A percentile compares a stretch with the other conserved stretches of the same genome.
Conservation (phyloP, 2,329 filamentous ascomycete genomes). For the Zymoseptoria crescenta region DNA sequence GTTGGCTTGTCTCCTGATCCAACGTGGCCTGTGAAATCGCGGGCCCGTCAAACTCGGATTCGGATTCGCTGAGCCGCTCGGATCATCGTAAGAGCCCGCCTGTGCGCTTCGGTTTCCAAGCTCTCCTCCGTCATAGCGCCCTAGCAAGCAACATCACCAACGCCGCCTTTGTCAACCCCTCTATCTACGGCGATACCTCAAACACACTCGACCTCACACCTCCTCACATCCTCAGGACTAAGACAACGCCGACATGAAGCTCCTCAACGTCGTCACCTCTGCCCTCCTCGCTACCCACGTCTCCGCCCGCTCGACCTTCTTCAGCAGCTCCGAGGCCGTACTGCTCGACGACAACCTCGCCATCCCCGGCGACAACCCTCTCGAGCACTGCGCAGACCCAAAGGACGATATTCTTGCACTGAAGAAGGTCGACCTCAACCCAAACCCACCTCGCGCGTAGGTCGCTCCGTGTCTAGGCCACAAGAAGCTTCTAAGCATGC, state of each 20-base stretch:
- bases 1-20: neutral
- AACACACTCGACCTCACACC: too few species aligned
- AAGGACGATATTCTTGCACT: constrained; percentile 65
- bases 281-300: constrained; percentile 24
- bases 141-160: neutral
- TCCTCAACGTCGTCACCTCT: constrained; percentile 22
- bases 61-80: neutral
- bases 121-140: neutral
- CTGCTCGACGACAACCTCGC: constrained; percentile 42
- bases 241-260: constrained; percentile 21
- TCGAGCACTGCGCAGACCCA: constrained; percentile 69
- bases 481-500: constrained; percentile 1
- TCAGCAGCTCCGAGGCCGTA: constrained; percentile 15
- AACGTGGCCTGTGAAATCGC: neutral
- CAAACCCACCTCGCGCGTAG: constrained; percentile 83
- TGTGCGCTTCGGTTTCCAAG: too few species aligned
- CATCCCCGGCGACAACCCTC: constrained; percentile 78
- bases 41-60: neutral
- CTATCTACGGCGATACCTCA: neutral
- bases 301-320: constrained; percentile 22
- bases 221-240: constrained; percentile 1
- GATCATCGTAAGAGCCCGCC: neutral
- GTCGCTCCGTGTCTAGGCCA: constrained; percentile 2
- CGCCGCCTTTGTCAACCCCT: constrained; percentile 1
- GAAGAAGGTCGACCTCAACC: constrained; percentile 67